Evolutionary conservation across 1,284 basidiomycete species (phyloP), one percentile per base, ranked within the genome.

Genomic region (Anthracocystis walkeri): DNA sequence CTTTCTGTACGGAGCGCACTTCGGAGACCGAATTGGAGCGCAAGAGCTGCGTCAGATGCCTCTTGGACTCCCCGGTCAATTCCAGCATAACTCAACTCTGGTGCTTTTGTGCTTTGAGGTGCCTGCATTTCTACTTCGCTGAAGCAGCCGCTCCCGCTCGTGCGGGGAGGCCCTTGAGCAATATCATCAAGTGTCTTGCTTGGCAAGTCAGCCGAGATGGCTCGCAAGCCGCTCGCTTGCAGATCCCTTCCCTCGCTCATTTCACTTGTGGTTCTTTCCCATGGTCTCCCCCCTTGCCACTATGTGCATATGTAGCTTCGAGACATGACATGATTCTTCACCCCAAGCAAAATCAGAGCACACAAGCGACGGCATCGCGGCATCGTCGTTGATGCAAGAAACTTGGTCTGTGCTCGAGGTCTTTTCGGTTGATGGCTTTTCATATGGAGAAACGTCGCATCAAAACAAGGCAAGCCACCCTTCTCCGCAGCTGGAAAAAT

Each of bases 221-320:
- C 29, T 58, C 58, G 29, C 42, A 29, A 52, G 42, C 58, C 58
- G 65, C 65, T 68, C 60, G 65, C 60, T 63, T 68, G 52, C 33
- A 42, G 49, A 56, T 45, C 29, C 2, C 20, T 52, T 18, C n/a
- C 20, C 38, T 48, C 14, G 10, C 35, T 16, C 35, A 38, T 38
- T 38, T 38, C 35, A 14, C 35, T 38, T 38, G 31, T 38, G 2
- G 11, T 44, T 7, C 7, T 33, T 59, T 27, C 27, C 38, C 27
- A 31, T 38, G 35, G n/a, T 38, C 14, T 2, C 35, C 14, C 35
- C 51, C 51, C 51, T 27, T 25, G 23, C 23, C 20, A 41, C 5
- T 38, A 38, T 38, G 51, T 38, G 35, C 51, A 52, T n/a, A n/a
- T 23, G 14, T 18, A 40, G 38, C 38, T 27, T 57, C 42, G 31